Percentiles rank a stretch among this genome's conserved stretches.
These are phyloP conservation scores for Pseudoturritis turrita DNA, from an alignment of 345 rosid genomes.

Conservation along the genomic window DNA sequence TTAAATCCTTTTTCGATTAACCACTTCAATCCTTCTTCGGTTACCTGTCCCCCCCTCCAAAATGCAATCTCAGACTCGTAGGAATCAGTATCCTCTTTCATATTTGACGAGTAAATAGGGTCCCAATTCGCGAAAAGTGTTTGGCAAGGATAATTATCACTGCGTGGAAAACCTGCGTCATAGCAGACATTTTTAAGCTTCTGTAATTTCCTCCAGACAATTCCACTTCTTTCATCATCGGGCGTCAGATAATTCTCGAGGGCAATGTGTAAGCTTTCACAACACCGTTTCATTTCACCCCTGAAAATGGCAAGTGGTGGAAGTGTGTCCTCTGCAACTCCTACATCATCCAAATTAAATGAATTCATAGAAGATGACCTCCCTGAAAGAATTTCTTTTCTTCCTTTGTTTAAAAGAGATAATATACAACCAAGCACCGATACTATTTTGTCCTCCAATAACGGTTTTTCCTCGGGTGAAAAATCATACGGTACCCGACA, in stretches of 20 bases:
- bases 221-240: conserved; percentile 55
- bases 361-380: conserved; percentile 54
- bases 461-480: conserved; percentile 71
- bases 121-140: conserved; percentile 78
- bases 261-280: conserved; percentile 92
- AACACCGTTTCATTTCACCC: conserved; percentile 92
- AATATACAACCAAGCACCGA: conserved; percentile 89
- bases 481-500: conserved; percentile 74
- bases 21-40: conserved; percentile 87
- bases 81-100: conserved; percentile 46
- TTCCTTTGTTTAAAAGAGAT: conserved; percentile 81
- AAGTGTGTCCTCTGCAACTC: conserved; percentile 57
- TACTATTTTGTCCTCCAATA: conserved; percentile 86
- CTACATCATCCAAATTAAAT: conserved; percentile 44
- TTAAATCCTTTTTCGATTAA: conserved; percentile 67
- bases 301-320: conserved; percentile 94
- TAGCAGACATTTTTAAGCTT: conserved; percentile 91
- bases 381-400: conserved; percentile 90
- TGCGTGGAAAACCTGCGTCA: conserved; percentile 76
- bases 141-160: conserved; percentile 66
- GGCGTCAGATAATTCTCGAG: conserved; percentile 80
- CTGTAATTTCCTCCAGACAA: conserved; percentile 90
- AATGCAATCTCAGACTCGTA: conserved; percentile 67
- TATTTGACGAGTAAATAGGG: conserved; percentile 55
- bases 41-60: conserved; percentile 91